These are phyloP conservation scores for Leishmania guyanensis DNA, from an alignment of 208 protist genomes.

Conservation along the genomic window DNA sequence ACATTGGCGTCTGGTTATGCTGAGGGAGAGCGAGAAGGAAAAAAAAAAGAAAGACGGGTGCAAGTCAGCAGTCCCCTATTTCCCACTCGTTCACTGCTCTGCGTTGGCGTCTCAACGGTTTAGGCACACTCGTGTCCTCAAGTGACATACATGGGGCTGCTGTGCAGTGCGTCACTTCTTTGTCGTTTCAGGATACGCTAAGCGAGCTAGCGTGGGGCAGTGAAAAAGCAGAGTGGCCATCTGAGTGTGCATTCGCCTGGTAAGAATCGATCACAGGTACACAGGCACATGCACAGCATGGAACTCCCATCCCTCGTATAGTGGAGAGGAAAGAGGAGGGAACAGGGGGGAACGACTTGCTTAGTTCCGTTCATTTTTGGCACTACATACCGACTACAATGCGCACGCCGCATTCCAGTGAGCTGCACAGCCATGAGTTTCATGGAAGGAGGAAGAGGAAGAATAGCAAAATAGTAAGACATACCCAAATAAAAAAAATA, in stretches of 20 bases:
- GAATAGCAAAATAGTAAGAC: background rate
- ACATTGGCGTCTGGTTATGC: background rate
- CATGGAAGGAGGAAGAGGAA: background rate
- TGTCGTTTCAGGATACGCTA: background rate
- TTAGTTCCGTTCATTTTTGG: background rate
- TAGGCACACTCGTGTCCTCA: background rate
- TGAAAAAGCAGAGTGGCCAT: background rate
- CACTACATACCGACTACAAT: background rate
- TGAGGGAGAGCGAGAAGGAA: background rate
- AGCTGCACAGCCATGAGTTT: background rate
- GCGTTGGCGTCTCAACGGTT: background rate
- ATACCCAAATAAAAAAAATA: background rate
- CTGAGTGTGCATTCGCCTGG: background rate
- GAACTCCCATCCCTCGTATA: background rate
- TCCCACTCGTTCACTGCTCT: background rate
- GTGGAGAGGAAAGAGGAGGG: background rate
- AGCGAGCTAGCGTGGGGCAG: background rate
- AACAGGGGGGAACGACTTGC: background rate
- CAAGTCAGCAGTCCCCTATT: background rate
- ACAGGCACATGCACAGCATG: background rate
- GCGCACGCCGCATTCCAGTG: background rate
- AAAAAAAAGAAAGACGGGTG: background rate
- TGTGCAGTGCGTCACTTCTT: background rate
- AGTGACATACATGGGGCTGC: background rate
- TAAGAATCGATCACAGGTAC: background rate